Evolutionary conservation across 2,329 filamentous ascomycete species (phyloP), one percentile per base, ranked within the genome.

Genomic region (Apiospora kogelbergensis): DNA sequence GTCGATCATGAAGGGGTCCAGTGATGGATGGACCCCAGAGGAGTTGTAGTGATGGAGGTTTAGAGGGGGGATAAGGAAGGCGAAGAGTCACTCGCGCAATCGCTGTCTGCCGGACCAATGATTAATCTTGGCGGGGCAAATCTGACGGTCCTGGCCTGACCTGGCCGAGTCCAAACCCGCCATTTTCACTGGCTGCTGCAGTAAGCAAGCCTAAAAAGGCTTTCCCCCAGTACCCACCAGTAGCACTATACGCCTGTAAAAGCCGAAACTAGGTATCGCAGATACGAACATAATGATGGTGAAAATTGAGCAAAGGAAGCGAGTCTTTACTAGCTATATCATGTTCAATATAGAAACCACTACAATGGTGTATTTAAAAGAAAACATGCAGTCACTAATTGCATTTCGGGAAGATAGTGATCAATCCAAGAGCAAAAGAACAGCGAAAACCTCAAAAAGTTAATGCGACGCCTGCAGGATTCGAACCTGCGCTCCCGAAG

Each of bases 1-100:
- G 15, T 45, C 11, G 63, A 42, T 45, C 24, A 65, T 68, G 64
- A 76, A 72, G 74, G 76, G 74, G 74, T 74, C 76, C 74, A 71
- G 44, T 63, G 69, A 68, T 72, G 73, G 75, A 76, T 74, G 74
- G 72, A 76, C 76, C 77, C 78, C 76, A 71, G 71, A 73, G 70
- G 70, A 66, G 70, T 71, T 73, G 65, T 65, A 41, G 26, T 26
- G 63, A 60, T 37, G 17, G n/a, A 64, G 63, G 69, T 11, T 68
- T 70, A 40, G 41, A 44, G 68, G 57, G 69, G 70, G 69, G 67
- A 65, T 33, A 69, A 68, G 70, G 53, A 72, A 71, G 70, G 42
- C 53, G 57, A 44, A 24, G 63, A 65, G 63, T 65, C 63, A 65
- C 60, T 64, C 33, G n/a, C 60, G 33, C 48, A 57, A 24, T 57